Evolutionary conservation across 2,329 filamentous ascomycete genomes (phyloP).

Genomic region (Fusarium napiforme): DNA sequence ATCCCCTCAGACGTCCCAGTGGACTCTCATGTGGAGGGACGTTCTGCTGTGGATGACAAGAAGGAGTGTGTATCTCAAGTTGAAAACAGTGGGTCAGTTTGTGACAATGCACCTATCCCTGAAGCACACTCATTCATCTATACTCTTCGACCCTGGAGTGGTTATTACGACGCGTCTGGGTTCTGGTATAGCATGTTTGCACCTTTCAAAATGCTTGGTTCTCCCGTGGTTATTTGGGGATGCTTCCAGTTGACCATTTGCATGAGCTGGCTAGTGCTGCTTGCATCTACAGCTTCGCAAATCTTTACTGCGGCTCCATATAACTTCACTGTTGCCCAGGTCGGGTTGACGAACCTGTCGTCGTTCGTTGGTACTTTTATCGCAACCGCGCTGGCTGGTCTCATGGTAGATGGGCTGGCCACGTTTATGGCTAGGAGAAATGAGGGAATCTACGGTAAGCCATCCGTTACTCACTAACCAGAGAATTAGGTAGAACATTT

Average conservation of each 20-base stretch:
- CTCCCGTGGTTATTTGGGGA: not conserved
- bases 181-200: not conserved
- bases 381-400: not conserved
- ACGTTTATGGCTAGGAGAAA: not conserved
- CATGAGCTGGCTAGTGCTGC: not conserved
- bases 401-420: not conserved
- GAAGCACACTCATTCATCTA: not conserved
- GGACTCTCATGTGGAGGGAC: rapidly evolving
- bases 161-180: not conserved
- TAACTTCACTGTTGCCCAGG: not conserved
- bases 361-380: not conserved
- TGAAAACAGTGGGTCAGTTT: not conserved
- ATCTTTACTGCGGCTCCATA: not conserved
- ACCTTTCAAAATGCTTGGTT: not conserved
- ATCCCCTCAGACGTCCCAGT: rapidly evolving
- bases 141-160: not conserved
- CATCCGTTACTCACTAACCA: no score
- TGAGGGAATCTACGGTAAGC: not conserved
- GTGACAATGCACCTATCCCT: rapidly evolving
- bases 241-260: not conserved
- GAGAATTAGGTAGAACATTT: not conserved
- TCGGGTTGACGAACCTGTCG: not conserved
- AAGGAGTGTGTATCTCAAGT: not conserved
- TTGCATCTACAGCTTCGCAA: not conserved
- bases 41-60: rapidly evolving